A percentile compares a stretch with the other conserved stretches of the same genome.
phyloP scores from a whole-genome alignment of 805 yeast species.

The Millerago galiae region DNA sequence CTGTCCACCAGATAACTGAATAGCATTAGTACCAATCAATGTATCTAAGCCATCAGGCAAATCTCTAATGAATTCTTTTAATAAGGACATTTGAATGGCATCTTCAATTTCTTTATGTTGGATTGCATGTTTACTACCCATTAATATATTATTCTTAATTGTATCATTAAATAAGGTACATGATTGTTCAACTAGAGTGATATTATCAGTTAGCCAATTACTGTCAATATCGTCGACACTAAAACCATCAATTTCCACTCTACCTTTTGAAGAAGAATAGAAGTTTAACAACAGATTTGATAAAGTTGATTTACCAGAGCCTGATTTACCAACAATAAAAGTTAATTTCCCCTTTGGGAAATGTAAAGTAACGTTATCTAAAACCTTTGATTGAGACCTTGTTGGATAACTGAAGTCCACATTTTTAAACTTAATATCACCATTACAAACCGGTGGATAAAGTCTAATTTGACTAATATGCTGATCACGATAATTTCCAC shows the following conservation, averaged over 20 bases:
- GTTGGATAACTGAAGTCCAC: slow-evolving; percentile 62
- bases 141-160: slow-evolving; percentile 52
- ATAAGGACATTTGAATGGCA: slow-evolving; percentile 47
- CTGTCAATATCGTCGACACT: slow-evolving; percentile 36
- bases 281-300: slow-evolving; percentile 55
- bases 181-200: slow-evolving; percentile 70
- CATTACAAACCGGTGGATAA: slow-evolving; percentile 30
- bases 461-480: slow-evolving; percentile 12
- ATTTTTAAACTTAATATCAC: slow-evolving; percentile 47
- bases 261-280: slow-evolving; percentile 49
- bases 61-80: slow-evolving; percentile 41
- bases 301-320: slow-evolving; percentile 89
- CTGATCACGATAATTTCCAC: slow-evolving; percentile 7
- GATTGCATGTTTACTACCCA: slow-evolving; percentile 31
- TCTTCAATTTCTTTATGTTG: slow-evolving; percentile 25
- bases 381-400: slow-evolving; percentile 39
- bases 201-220: slow-evolving; percentile 51
- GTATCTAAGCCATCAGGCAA: slow-evolving; percentile 55
- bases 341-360: slow-evolving; percentile 43
- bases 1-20: slow-evolving; percentile 83
- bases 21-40: slow-evolving; percentile 37
- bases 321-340: slow-evolving; percentile 81
- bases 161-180: slow-evolving; percentile 61
- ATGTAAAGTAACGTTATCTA: slow-evolving; percentile 40
- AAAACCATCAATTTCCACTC: slow-evolving; percentile 49